Evolutionary conservation across 2,329 filamentous ascomycete genomes (phyloP).

Genomic region (Hymenoscyphus occultus): DNA sequence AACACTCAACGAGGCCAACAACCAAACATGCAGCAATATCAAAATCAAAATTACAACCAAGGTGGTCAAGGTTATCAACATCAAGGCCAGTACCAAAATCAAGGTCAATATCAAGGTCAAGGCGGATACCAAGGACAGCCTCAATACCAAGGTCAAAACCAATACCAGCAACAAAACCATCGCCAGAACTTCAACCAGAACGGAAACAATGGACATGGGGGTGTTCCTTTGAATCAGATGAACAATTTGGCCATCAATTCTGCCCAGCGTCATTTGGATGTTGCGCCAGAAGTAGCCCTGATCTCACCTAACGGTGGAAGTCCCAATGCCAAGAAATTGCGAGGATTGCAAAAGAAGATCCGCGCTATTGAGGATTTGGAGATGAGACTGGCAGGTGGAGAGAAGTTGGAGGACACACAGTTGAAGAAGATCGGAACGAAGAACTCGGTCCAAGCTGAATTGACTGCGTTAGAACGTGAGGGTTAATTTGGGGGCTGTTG

Average conservation of each 20-base stretch:
- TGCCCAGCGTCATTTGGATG: conserved; percentile 14
- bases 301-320: conserved; percentile 55
- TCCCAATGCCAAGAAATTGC: conserved; percentile 90
- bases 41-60: conserved; percentile 15
- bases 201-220: conserved; percentile 17
- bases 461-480: conserved; percentile 48
- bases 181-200: conserved; percentile 17
- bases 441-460: conserved; percentile 75
- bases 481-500: conserved; percentile 2
- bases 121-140: not conserved
- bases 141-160: conserved; percentile 29
- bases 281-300: conserved; percentile 48
- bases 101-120: conserved; percentile 18
- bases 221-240: conserved; percentile 23
- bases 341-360: conserved; percentile 93
- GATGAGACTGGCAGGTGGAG: conserved; percentile 89
- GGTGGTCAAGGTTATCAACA: conserved; percentile 25
- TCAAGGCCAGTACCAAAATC: conserved; percentile 16
- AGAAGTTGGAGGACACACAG: conserved; percentile 97
- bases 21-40: conserved; percentile 12
- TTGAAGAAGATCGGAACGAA: conserved; percentile 98
- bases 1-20: conserved; percentile 41
- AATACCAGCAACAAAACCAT: conserved; percentile 26
- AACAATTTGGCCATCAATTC: conserved; percentile 37
- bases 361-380: conserved; percentile 96